A percentile compares a stretch with the other conserved stretches of the same genome.
phyloP scores from a whole-genome alignment of 2,329 filamentous ascomycete genomes.

The Thielaviopsis punctulata region DNA sequence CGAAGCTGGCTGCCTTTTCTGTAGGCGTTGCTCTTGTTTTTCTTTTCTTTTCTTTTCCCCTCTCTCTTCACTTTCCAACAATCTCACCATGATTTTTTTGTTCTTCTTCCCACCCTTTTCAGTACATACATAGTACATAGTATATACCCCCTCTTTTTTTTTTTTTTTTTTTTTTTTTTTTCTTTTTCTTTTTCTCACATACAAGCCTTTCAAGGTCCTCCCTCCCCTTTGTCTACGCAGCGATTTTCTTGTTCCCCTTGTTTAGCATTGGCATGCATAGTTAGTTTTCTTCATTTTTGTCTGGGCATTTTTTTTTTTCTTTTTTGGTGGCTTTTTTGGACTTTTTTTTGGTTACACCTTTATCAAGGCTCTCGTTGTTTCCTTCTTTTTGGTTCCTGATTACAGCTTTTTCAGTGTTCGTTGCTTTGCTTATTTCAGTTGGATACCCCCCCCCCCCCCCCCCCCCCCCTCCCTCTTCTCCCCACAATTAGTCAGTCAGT shows the following conservation, averaged over 20 bases:
- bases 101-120: conserved; percentile 11
- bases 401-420: too few relatives aligned
- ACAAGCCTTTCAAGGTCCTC: background rate
- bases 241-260: background rate
- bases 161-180: background rate
- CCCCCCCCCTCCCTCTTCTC: too few relatives aligned
- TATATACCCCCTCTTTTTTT: conserved; percentile 6
- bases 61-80: conserved; percentile 22
- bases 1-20: background rate
- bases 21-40: background rate
- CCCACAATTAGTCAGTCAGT: too few relatives aligned
- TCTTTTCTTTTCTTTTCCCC: background rate
- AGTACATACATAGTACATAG: conserved; percentile 5
- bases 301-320: background rate
- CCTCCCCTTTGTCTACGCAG: background rate
- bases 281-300: background rate
- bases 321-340: background rate
- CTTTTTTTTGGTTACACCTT: too few relatives aligned
- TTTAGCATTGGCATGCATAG: too few relatives aligned
- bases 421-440: too few relatives aligned
- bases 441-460: too few relatives aligned
- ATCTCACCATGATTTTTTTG: conserved; percentile 17
- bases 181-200: background rate
- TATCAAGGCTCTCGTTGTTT: too few relatives aligned
- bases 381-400: background rate